Evolutionary conservation across 371 early-diverging fungal species (phyloP), one percentile per base, ranked within the genome.

Genomic region (Mortierella sp.): DNA sequence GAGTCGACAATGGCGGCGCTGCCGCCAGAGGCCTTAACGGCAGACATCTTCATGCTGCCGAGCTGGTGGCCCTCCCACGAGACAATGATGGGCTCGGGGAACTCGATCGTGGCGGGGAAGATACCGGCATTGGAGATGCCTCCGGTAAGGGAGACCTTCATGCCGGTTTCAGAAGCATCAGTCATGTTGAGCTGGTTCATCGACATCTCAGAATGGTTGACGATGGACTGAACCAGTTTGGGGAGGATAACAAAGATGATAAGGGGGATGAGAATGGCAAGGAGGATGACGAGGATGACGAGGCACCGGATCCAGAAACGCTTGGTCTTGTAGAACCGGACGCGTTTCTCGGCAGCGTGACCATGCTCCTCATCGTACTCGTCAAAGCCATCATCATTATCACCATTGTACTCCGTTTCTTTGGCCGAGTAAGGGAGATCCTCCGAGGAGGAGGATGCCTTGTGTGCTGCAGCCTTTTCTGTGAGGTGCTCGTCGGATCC

Each of bases 251-350:
- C 91, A 90, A 79, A 89, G 81, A 78, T 89, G 87, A 80, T 87
- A 11, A 93, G 75, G 4, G 89, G 83, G 10, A 93, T 89, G 38
- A 89, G 83, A 60, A 93, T 90, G 11, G 91, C 88, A 7, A 90
- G 74, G 51, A 91, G 63, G 54, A 92, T 88, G 38, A 90, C 80
- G 29, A 85, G 79, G 60, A 90, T 80, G 12, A 89, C 78, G 0
- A 86, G 79, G 63, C 93, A 93, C 51, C 89, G 83, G 77, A 90
- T 88, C 93, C 92, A 92, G 76, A 91, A 92, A 65, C 90, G 91
- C 72, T 88, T 90, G 38, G 88, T 86, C 71, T 89, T 89, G 80
- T 93, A 93, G 77, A 92, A 92, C 27, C 82, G 79, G 10, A 49
- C 48, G 56, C 78, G 73, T 60, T 84, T 84, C 72, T 78, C 78